Percentiles rank a stretch among this genome's conserved stretches.
Conservation (phyloP, 208 protist genomes). For the Angomonas deanei region DNA sequence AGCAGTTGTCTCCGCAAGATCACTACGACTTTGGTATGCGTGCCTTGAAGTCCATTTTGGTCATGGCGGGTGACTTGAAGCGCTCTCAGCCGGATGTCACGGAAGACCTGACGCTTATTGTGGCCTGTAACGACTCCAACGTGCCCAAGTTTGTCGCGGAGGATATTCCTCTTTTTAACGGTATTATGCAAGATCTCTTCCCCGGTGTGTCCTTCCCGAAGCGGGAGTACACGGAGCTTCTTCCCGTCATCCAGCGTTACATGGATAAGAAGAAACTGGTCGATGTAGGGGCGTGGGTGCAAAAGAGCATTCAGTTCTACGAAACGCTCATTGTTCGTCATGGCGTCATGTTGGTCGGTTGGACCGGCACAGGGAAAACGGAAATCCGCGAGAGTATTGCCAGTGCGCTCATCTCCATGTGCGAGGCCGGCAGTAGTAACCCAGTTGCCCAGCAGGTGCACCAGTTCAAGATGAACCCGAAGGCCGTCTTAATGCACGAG, state of each 20-base stretch:
- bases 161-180: conserved; percentile 97
- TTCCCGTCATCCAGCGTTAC: conserved; percentile 80
- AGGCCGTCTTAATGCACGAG: conserved; percentile 96
- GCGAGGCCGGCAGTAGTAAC: conserved; percentile 44
- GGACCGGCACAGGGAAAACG: conserved; percentile 96
- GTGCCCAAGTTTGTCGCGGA: conserved; percentile 98
- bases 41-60: conserved; percentile 97
- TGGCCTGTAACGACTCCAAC: conserved; percentile 97
- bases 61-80: conserved; percentile 98
- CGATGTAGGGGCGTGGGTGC: conserved; percentile 81
- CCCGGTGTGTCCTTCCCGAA: conserved; percentile 94
- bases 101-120: conserved; percentile 97
- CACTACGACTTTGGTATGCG: conserved; percentile 99
- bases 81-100: conserved; percentile 93
- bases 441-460: conserved; percentile 77
- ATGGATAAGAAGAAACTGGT: conserved; percentile 74
- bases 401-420: conserved; percentile 65
- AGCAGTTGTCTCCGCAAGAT: conserved; percentile 97
- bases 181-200: conserved; percentile 98
- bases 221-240: conserved; percentile 90
- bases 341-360: conserved; percentile 98
- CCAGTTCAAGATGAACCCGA: conserved; percentile 97
- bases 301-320: conserved; percentile 97
- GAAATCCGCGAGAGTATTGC: conserved; percentile 80
- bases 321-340: conserved; percentile 97